These are phyloP conservation scores for Acanthamoeba polyphaga DNA, from an alignment of 208 protist species.

Conservation along the genomic window DNA sequence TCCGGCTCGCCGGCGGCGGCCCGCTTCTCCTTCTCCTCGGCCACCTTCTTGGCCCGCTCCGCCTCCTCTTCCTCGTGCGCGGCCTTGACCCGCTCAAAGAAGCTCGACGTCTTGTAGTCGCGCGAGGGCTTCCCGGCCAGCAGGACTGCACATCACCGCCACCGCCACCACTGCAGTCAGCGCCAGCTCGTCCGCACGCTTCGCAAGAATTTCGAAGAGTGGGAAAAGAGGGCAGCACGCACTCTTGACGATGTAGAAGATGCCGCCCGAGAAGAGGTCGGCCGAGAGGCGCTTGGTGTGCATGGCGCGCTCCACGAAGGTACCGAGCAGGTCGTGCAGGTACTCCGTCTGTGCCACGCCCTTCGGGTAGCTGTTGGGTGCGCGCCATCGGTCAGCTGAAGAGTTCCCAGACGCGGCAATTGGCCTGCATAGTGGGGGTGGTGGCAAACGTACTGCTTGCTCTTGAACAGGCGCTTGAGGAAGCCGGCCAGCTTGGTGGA, in stretches of 20 bases:
- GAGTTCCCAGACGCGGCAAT: background rate
- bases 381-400: background rate
- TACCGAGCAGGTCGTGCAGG: slow-evolving; percentile 58
- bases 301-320: slow-evolving; percentile 49
- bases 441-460: slow-evolving; percentile 14
- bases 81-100: slow-evolving; percentile 2
- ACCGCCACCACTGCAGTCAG: background rate
- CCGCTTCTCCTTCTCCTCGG: slow-evolving; percentile 15
- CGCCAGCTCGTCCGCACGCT: background rate
- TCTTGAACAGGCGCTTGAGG: slow-evolving; percentile 44
- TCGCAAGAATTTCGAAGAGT: background rate
- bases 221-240: background rate
- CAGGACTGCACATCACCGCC: background rate
- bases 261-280: slow-evolving; percentile 58
- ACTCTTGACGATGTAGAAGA: slow-evolving; percentile 75
- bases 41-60: background rate
- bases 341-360: slow-evolving; percentile 45
- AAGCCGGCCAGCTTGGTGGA: slow-evolving; percentile 10
- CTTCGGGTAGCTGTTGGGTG: slow-evolving; percentile 42
- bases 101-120: background rate
- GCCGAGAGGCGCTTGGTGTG: slow-evolving; percentile 58
- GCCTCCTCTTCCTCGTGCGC: slow-evolving; percentile 27
- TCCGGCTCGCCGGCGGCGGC: background rate
- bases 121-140: slow-evolving; percentile 23
- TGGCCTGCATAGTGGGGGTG: too few relatives aligned